Conservation (phyloP, 163 green algal genomes). For the Chlamydomonas reinhardtii region DNA sequence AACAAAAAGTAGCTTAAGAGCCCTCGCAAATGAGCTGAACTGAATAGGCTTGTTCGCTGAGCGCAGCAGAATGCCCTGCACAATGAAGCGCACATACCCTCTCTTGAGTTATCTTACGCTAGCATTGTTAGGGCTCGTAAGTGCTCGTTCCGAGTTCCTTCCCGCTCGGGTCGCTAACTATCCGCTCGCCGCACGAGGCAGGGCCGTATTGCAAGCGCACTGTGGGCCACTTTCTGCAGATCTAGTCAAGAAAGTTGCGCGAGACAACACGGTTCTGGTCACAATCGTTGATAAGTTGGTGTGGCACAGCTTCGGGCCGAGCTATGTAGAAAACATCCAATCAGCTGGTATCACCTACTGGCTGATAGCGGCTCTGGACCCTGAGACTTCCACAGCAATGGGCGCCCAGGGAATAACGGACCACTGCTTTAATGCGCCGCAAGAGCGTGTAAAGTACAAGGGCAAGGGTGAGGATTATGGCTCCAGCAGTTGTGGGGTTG, state of each 20-base stretch:
- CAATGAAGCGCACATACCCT: too few relatives aligned
- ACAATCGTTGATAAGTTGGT: slow-evolving; percentile 50
- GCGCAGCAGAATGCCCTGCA: too few relatives aligned
- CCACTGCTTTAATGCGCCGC: slow-evolving; percentile 60
- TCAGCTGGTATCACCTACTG: slow-evolving; percentile 54
- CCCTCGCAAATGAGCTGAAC: too few relatives aligned
- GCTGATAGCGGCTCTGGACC: slow-evolving; percentile 57
- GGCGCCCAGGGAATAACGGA: background rate
- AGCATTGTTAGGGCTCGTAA: too few relatives aligned
- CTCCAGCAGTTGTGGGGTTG: background rate
- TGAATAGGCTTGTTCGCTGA: too few relatives aligned
- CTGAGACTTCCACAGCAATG: slow-evolving; percentile 45
- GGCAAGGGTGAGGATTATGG: background rate
- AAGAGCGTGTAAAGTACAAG: slow-evolving; percentile 49
- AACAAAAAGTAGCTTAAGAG: too few relatives aligned
- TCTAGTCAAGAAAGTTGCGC: slow-evolving; percentile 24
- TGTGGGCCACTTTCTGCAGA: slow-evolving; percentile 30
- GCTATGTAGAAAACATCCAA: slow-evolving; percentile 57
- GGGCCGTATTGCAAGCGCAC: background rate
- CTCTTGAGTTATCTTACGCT: too few relatives aligned
- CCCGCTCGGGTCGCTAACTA: too few relatives aligned
- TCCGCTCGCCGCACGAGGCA: too few relatives aligned
- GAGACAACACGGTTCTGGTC: slow-evolving; percentile 47
- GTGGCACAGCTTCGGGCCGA: slow-evolving; percentile 48
- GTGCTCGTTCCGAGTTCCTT: too few relatives aligned